Evolutionary conservation across 176 grass and related monocot genomes (phyloP).

Genomic region (Ensete glaucum): DNA sequence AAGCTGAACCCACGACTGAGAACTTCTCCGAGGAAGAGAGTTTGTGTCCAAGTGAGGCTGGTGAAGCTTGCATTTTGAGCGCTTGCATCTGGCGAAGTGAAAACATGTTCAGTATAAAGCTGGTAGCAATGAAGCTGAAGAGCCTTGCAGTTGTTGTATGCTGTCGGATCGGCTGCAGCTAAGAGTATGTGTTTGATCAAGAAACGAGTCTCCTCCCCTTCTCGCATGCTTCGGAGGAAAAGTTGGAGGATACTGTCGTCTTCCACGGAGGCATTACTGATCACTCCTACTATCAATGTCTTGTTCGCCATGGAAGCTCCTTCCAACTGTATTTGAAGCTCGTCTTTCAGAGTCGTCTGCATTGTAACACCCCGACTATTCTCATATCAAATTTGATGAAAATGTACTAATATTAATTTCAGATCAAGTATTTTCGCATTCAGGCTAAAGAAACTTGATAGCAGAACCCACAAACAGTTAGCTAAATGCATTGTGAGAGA

Average conservation of each 20-base stretch:
- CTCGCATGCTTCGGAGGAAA: constrained; percentile 43
- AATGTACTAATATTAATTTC: no score
- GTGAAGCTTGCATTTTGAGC: constrained; percentile 30
- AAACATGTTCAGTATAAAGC: constrained; percentile 7
- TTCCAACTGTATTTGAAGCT: neutral
- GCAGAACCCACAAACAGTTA: no score
- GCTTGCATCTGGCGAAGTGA: constrained; percentile 30
- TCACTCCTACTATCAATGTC: neutral
- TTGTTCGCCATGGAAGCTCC: neutral
- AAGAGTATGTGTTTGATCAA: constrained; percentile 53
- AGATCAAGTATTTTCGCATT: no score
- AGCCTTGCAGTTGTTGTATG: constrained; percentile 27
- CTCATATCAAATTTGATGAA: no score
- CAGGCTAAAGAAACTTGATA: no score
- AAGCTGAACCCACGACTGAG: constrained; percentile 54
- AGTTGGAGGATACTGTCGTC: constrained; percentile 51
- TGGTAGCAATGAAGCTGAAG: constrained; percentile 32
- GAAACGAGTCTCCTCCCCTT: constrained; percentile 43
- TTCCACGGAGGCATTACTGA: constrained; percentile 13
- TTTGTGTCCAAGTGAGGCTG: constrained; percentile 45
- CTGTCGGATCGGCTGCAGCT: constrained; percentile 30
- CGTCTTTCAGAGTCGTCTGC: neutral
- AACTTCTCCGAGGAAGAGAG: constrained; percentile 47
- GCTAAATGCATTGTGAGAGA: no score
- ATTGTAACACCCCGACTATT: no score